Base-by-base conservation (phyloP, 805 yeast genomes). In the Myxozyma melibiosi region DNA sequence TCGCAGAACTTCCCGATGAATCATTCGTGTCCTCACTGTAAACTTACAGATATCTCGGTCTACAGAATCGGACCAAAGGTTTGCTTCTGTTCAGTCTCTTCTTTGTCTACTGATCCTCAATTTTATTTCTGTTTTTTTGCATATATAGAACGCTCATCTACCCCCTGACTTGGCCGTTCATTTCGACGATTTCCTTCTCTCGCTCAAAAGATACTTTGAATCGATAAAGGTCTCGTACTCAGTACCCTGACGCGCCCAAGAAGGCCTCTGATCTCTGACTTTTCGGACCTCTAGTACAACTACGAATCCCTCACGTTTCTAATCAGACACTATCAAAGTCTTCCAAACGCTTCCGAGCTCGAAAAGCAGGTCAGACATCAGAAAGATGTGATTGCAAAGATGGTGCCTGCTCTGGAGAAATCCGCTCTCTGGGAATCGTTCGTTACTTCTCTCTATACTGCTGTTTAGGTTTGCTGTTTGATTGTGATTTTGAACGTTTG, bases 141-240 rank as follows among this genome's bases (percentile, higher is more conserved):
- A n/a, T 13, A n/a, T 22, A 24, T 34, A 38, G 55, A 43, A 35
- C 24, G 41, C 46, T 44, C 46, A 24, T 3, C 47, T 42, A 14
- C 61, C 61, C 5, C 34, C 39, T 3, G 61, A 56, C 33, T 24
- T 56, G 4, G 61, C 61, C 5, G 33, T 51, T 16, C 56, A 57
- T 24, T 57, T 57, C 30, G 42, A 54, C 24, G 50, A 53, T 27
- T 49, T 40, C 30, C 16, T 44, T 4, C n/a, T 18, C 11, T 11
- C 48, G n/a, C 14, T 53, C n/a, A 42, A 43, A 13, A 39, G 55
- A 13, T 35, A 20, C 31, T 43, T 44, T 9, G 52, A 46, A 8
- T 42, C 57, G 22, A 48, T 53, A 24, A 48, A 47, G 42, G 55
- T 53, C 5, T 25, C n/a, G n/a, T 34, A 33, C 38, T 9, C 34